These are phyloP conservation scores for Bipolaris oryzae DNA, from an alignment of 2,329 filamentous ascomycete species.

Conservation along the genomic window DNA sequence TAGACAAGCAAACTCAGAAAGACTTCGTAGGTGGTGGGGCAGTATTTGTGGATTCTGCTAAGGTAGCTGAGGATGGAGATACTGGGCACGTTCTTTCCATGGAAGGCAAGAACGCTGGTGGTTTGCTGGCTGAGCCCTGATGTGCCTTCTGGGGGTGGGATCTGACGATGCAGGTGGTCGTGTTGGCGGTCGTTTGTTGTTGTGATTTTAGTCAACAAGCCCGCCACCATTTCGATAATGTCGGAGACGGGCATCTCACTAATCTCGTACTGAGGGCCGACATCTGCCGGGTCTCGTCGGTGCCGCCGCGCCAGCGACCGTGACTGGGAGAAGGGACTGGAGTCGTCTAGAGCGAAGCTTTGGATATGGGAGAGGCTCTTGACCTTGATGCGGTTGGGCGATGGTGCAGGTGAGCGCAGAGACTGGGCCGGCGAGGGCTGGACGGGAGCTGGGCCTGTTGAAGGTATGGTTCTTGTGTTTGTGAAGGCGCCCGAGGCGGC, in stretches of 20 bases:
- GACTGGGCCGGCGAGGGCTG: conserved; percentile 36
- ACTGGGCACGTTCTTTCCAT: conserved; percentile 96
- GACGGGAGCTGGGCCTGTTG: conserved; percentile 16
- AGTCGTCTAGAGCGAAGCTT: conserved; percentile 80
- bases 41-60: conserved; percentile 97
- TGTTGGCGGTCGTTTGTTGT: conserved; percentile 95
- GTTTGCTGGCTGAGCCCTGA: conserved; percentile 67
- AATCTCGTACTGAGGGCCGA: conserved; percentile 80
- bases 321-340: conserved; percentile 62
- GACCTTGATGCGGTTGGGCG: conserved; percentile 69
- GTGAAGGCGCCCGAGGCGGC: conserved; percentile 24
- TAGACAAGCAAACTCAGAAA: conserved; percentile 95
- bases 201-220: conserved; percentile 94
- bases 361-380: conserved; percentile 91
- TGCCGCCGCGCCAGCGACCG: conserved; percentile 50
- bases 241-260: conserved; percentile 96
- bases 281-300: conserved; percentile 55
- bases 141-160: conserved; percentile 65
- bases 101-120: conserved; percentile 86
- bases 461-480: conserved; percentile 30
- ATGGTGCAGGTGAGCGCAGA: conserved; percentile 39
- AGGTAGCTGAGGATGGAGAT: conserved; percentile 97
- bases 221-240: conserved; percentile 98
- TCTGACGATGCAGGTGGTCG: conserved; percentile 81
- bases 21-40: conserved; percentile 96